Evolutionary conservation across 495 filamentous ascomycete species (phyloP).

Genomic region (Penicillium goetzii): DNA sequence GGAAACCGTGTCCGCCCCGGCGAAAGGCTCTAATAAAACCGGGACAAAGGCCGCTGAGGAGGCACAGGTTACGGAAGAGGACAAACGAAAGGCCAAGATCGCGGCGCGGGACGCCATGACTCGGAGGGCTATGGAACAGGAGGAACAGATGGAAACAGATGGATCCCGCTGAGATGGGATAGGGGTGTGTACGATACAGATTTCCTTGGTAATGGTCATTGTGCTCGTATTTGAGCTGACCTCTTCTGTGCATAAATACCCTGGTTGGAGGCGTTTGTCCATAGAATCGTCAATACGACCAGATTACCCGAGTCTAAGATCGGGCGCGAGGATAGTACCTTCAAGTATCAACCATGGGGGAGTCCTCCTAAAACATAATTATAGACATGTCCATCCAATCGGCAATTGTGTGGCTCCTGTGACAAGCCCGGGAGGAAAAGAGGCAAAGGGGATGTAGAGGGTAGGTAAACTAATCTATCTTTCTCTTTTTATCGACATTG

Average conservation of each 20-base stretch:
- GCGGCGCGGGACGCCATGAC: conserved; percentile 44
- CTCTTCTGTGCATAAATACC: conserved; percentile 5
- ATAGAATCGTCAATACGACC: conserved; percentile 2
- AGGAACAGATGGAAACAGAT: conserved; percentile 49
- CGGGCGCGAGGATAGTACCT: not conserved
- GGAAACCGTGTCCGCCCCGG: not conserved
- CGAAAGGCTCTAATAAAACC: not conserved
- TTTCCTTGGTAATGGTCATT: not conserved
- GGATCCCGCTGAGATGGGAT: conserved; percentile 23
- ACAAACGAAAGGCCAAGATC: conserved; percentile 44
- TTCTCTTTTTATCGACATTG: too few species aligned
- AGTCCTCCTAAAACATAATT: too few species aligned
- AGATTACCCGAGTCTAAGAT: not conserved
- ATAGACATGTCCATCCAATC: too few species aligned
- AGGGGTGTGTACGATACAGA: not conserved
- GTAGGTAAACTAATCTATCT: too few species aligned
- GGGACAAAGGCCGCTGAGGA: not conserved
- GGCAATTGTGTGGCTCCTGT: too few species aligned
- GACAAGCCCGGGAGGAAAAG: too few species aligned
- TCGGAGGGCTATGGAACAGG: conserved; percentile 47
- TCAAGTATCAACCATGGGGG: not conserved
- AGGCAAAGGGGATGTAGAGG: too few species aligned
- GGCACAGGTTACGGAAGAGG: conserved; percentile 15
- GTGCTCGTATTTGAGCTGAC: not conserved
- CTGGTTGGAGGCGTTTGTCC: not conserved